Evolutionary conservation across 768 basidiomycete genomes (phyloP), one percentile per base, ranked within the genome.

Genomic region (Tulasnella sp.): DNA sequence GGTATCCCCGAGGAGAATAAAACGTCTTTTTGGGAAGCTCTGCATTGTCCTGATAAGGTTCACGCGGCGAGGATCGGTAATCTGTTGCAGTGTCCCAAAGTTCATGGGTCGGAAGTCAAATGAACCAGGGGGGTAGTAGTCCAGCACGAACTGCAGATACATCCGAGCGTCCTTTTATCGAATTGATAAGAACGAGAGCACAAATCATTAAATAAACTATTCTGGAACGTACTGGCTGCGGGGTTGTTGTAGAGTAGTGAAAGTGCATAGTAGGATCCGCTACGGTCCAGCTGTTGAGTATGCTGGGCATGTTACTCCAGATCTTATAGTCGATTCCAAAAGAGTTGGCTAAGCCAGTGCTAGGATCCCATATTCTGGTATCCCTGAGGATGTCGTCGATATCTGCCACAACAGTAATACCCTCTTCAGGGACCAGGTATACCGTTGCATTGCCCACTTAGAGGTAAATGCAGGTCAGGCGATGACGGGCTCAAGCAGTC

Each of bases 311-410:
- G 24, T 68, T 65, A 38, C 65, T 65, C 50, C 69, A 66, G 48
- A 66, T 66, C 2, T 64, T 65, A 58, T 66, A 71, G 10, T 66
- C 65, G 52, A 65, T 57, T 9, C 66, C 69, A 58, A 71, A 70
- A 4, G 69, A 68, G 64, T 71, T 70, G 58, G 60, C 57, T 17
- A 70, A 67, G 2, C 69, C 70, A 49, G 70, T 41, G 53, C 67
- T 64, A 25, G 70, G 70, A 10, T 66, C 62, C 62, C 69, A 71
- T 30, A 71, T 69, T 53, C 69, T 65, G 24, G 70, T 71, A 49
- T 69, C 65, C 9, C 70, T 67, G 60, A 70, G 67, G 38, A 71
- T 69, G 56, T 71, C 70, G 65, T 71, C 70, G 53, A 71, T 70
- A 62, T 71, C 70, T 25, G 67, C 67, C 27, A 71, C 68, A 53